Evolutionary conservation across 352 stramenopile species (phyloP).

Genomic region (Phytophthora foliorum): DNA sequence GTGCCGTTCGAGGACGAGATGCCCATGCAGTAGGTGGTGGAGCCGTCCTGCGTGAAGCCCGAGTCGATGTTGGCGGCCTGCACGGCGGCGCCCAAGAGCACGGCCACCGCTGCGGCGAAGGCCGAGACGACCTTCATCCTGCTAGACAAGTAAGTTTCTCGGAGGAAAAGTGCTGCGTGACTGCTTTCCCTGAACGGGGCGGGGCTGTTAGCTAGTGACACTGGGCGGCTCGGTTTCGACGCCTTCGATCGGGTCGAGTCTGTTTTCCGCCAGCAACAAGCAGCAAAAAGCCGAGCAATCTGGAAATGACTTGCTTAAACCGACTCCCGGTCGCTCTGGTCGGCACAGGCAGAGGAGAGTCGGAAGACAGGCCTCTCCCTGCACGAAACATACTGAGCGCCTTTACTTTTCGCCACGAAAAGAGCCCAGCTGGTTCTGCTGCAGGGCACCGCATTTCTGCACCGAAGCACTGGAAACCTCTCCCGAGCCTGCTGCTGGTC

Average conservation of each 20-base stretch:
- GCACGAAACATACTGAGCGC: not conserved
- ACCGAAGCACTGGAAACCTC: conserved; percentile 7
- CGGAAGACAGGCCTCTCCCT: conserved; percentile 31
- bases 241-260: conserved; percentile 29
- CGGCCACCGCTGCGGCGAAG: conserved; percentile 15
- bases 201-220: conserved; percentile 9
- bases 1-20: conserved; percentile 24
- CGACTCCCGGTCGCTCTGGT: conserved; percentile 17
- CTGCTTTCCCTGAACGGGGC: conserved; percentile 18
- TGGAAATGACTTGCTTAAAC: conserved; percentile 29
- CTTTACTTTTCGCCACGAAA: conserved; percentile 40
- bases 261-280: conserved; percentile 18
- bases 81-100: conserved; percentile 23
- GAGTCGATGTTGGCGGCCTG: conserved; percentile 60
- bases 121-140: conserved; percentile 35
- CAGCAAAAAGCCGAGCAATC: conserved; percentile 38
- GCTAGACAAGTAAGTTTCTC: conserved; percentile 33
- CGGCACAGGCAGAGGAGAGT: conserved; percentile 36
- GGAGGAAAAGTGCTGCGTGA: conserved; percentile 34
- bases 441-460: conserved; percentile 20
- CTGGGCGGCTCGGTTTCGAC: not conserved
- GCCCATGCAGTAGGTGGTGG: conserved; percentile 83
- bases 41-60: conserved; percentile 68
- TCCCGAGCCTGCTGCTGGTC: not conserved
- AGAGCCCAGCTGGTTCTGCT: conserved; percentile 36